phyloP scores from a whole-genome alignment of 208 protist genomes.

The Trypanosoma platydactyli region DNA sequence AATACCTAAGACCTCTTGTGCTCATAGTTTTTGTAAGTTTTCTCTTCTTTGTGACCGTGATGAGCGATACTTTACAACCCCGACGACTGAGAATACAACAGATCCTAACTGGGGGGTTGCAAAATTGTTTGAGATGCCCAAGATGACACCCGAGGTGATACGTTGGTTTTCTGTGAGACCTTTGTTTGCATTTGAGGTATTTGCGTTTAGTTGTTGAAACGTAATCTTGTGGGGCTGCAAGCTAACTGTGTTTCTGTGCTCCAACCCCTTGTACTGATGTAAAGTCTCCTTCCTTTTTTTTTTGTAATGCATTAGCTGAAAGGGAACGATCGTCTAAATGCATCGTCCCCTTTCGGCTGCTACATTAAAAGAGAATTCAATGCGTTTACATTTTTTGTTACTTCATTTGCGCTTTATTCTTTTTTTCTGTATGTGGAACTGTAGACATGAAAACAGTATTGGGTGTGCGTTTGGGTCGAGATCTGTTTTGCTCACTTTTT shows the following conservation, averaged over 20 bases:
- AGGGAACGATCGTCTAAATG: too few relatives aligned
- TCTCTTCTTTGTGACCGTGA: constrained; percentile 56
- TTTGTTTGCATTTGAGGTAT: constrained; percentile 79
- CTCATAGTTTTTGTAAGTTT: constrained; percentile 63
- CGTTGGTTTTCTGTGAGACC: constrained; percentile 42
- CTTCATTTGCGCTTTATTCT: not conserved
- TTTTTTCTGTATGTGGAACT: constrained; percentile 11
- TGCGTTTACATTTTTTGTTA: constrained; percentile 4
- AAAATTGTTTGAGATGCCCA: constrained; percentile 66
- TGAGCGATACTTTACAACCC: constrained; percentile 62
- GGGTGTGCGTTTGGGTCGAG: too few relatives aligned
- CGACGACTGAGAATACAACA: constrained; percentile 40
- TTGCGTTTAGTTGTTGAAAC: constrained; percentile 55
- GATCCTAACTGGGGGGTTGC: constrained; percentile 57
- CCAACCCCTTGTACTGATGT: too few relatives aligned
- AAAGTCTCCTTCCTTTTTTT: not conserved
- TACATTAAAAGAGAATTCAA: too few relatives aligned
- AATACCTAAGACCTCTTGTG: constrained; percentile 42
- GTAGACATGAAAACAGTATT: too few relatives aligned
- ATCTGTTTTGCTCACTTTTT: constrained; percentile 11
- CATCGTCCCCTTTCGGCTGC: not conserved
- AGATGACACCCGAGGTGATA: constrained; percentile 49
- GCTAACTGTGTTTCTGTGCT: too few relatives aligned
- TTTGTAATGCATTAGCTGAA: not conserved
- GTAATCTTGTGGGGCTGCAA: not conserved